Base-by-base conservation (phyloP, 1,284 basidiomycete species). In the Golubevia pallescens region DNA sequence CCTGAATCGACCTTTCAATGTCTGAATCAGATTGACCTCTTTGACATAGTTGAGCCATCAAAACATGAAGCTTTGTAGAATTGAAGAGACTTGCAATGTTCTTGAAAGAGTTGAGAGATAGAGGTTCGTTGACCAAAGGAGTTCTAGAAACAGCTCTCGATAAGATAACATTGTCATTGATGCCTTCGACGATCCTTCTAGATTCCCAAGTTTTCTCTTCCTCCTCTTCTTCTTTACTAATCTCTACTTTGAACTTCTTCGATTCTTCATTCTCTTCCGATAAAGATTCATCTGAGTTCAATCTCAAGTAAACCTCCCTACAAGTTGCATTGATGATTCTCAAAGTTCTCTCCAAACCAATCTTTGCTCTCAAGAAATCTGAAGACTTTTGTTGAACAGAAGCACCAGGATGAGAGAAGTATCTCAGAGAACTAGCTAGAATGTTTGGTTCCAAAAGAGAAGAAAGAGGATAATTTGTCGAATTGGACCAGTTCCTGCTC, bases 281-380 rank as follows among this genome's bases (percentile, higher is more conserved):
- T n/a, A n/a, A n/a, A 7, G 6, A 6, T 13, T 56, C 54, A 7
- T 56, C 13, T 6, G 7, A 6, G 6, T 13, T 13, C 13, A 56
- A 28, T 13, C 24, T 56, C 54, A 56, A 10, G 54, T 56, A 21
- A 28, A 28, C 20, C 20, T 56, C 20, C 20, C 10, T 56, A 13
- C 20, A 2, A 28, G 7, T 56, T 56, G 81, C 77, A 51, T 80
- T 75, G 58, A 74, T 65, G 55, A 75, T 64, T 57, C 74, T 73
- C 34, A 83, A 62, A 1, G 71, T 70, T 21, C 79, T 72, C n/a
- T 81, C 79, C n/a, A 83, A 71, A 38, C 75, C 71, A 62, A 74
- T 61, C 3, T 80, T 69, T 2, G 80, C 78, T 32, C 68, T 70
- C 38, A 76, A 70, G 21, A 68, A 73, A 63, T 78, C 76, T 1